Percentiles rank a stretch among this genome's conserved stretches.
Evolutionary conservation across 371 early-diverging fungal species (phyloP).

Genomic region (Saksenaea oblongispora): DNA sequence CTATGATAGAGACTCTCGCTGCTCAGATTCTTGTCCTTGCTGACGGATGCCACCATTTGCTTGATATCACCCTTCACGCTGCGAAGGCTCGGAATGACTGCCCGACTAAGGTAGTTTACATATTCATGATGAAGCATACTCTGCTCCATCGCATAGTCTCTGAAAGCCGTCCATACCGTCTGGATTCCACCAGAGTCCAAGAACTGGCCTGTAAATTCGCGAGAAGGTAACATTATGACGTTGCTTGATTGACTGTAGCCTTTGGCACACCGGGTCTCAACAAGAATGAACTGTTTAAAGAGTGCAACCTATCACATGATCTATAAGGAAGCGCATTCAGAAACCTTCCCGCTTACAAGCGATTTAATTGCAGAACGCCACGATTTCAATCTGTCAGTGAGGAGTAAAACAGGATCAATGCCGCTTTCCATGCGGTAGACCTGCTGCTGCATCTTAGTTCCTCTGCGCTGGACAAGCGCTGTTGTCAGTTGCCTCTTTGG

Average conservation of each 20-base stretch:
- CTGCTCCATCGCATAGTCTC: conserved; percentile 40
- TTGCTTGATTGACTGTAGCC: conserved; percentile 26
- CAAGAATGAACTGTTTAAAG: conserved; percentile 32
- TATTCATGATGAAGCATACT: conserved; percentile 43
- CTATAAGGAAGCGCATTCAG: background rate
- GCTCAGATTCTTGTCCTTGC: conserved; percentile 34
- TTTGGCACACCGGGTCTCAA: conserved; percentile 30
- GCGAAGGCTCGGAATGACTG: conserved; percentile 37
- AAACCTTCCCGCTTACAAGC: conserved; percentile 22
- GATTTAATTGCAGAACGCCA: conserved; percentile 44
- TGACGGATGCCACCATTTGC: conserved; percentile 26
- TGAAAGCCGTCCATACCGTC: conserved; percentile 43
- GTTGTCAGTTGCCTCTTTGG: conserved; percentile 16
- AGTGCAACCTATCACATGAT: conserved; percentile 21
- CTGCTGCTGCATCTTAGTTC: conserved; percentile 26
- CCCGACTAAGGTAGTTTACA: conserved; percentile 31
- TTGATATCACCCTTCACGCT: conserved; percentile 44
- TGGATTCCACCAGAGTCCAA: conserved; percentile 46
- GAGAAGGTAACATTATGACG: conserved; percentile 29
- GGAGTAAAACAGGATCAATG: conserved; percentile 38
- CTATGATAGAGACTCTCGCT: conserved; percentile 33
- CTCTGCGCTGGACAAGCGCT: conserved; percentile 11
- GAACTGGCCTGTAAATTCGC: conserved; percentile 33
- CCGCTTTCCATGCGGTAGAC: conserved; percentile 44
- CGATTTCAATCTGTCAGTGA: conserved; percentile 29